Evolutionary conservation across 2,329 filamentous ascomycete genomes (phyloP).

Genomic region (Piedraia hortae): DNA sequence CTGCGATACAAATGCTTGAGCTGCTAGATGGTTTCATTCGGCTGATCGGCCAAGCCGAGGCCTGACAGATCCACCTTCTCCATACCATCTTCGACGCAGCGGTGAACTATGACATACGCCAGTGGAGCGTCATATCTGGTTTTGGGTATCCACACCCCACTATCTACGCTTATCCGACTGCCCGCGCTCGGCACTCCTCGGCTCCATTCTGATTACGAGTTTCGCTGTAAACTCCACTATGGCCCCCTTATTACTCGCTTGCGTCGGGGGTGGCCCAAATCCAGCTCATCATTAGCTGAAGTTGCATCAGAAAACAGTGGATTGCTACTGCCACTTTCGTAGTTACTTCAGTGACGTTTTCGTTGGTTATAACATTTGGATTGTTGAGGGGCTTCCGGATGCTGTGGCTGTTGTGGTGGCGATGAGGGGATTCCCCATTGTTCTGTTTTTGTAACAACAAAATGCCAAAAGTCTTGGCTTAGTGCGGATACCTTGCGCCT

Average conservation of each 20-base stretch:
- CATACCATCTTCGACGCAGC: constrained; percentile 24
- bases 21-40: constrained; percentile 28
- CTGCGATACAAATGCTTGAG: constrained; percentile 17
- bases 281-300: constrained; percentile 10
- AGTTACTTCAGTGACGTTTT: too few relatives aligned
- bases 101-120: constrained; percentile 7
- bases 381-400: too few relatives aligned
- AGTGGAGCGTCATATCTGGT: constrained; percentile 20
- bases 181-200: constrained; percentile 18
- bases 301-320: constrained; percentile 44
- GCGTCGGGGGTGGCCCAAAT: constrained; percentile 25
- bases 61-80: constrained; percentile 33
- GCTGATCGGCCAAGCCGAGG: constrained; percentile 25
- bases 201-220: constrained; percentile 1
- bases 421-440: too few relatives aligned
- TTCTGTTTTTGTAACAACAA: too few relatives aligned
- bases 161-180: constrained; percentile 33
- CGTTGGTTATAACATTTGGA: too few relatives aligned
- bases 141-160: constrained; percentile 40
- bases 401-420: too few relatives aligned
- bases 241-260: constrained; percentile 38
- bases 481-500: too few relatives aligned
- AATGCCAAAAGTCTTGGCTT: too few relatives aligned
- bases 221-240: constrained; percentile 24
- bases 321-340: constrained; percentile 26